Evolutionary conservation across 2,329 filamentous ascomycete species (phyloP).

Genomic region (Verticillium longisporum): DNA sequence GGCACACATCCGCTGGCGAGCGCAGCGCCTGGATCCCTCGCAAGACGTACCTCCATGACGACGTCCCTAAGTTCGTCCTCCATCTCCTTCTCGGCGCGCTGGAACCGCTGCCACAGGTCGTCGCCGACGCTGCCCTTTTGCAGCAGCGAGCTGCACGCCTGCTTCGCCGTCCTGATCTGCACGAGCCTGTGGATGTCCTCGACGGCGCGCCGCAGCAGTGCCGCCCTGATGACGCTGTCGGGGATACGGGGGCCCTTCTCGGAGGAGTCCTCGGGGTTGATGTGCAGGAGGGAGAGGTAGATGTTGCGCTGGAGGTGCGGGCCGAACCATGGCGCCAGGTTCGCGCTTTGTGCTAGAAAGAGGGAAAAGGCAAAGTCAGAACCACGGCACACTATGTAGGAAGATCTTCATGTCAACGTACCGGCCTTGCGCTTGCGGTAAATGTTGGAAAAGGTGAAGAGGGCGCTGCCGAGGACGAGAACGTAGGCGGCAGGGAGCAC

Average conservation of each 20-base stretch:
- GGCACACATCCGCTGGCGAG: too few relatives aligned
- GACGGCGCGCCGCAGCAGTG: constrained; percentile 78
- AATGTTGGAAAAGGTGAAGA: constrained; percentile 86
- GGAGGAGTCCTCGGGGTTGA: constrained; percentile 50
- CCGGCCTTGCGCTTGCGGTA: constrained; percentile 88
- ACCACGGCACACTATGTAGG: background rate
- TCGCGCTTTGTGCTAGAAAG: constrained; percentile 62
- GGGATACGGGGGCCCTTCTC: constrained; percentile 63
- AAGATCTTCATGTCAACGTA: constrained; percentile 32
- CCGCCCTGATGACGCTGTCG: constrained; percentile 79
- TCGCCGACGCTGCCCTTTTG: constrained; percentile 92
- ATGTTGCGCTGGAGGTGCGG: constrained; percentile 87
- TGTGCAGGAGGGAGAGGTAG: constrained; percentile 86
- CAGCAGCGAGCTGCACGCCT: constrained; percentile 73
- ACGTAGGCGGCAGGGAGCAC: constrained; percentile 86
- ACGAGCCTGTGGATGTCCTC: constrained; percentile 93
- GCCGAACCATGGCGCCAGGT: constrained; percentile 90
- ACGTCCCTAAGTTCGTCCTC: constrained; percentile 94
- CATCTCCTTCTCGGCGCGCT: constrained; percentile 92
- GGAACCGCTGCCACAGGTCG: constrained; percentile 89
- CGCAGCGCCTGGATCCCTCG: background rate
- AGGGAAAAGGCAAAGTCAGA: constrained; percentile 10
- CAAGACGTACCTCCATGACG: constrained; percentile 67
- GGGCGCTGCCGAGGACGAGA: constrained; percentile 75
- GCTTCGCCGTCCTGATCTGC: constrained; percentile 81